Evolutionary conservation across 257 asterid genomes (phyloP).

Genomic region (Nyctanthes arbortristis): DNA sequence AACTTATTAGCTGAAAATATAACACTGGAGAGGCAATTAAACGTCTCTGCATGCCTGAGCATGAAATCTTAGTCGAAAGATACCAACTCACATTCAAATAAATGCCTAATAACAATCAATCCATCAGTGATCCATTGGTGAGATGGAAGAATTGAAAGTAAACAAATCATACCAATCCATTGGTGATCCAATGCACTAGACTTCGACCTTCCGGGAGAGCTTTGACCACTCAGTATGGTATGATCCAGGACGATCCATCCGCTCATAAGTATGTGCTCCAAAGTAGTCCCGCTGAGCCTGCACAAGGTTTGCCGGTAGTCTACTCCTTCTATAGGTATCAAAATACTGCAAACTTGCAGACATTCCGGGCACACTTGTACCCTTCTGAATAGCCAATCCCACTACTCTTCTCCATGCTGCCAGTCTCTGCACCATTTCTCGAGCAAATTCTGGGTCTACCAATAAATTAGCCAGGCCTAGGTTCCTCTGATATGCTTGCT

Average conservation of each 20-base stretch:
- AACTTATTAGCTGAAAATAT: slow-evolving; percentile 35
- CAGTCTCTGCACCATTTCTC: slow-evolving; percentile 66
- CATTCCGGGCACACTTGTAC: slow-evolving; percentile 58
- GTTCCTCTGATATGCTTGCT: slow-evolving; percentile 54
- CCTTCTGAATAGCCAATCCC: slow-evolving; percentile 44
- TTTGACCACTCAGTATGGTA: slow-evolving; percentile 68
- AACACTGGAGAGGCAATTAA: slow-evolving; percentile 15
- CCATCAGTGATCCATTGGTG: too few relatives aligned
- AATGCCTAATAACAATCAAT: slow-evolving; percentile 19
- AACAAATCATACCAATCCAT: slow-evolving; percentile 17
- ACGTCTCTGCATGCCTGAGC: slow-evolving; percentile 20
- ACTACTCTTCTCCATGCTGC: slow-evolving; percentile 62
- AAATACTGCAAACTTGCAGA: slow-evolving; percentile 57
- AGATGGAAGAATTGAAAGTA: slow-evolving; percentile 22
- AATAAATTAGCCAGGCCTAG: slow-evolving; percentile 40
- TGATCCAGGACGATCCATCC: slow-evolving; percentile 49
- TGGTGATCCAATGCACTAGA: slow-evolving; percentile 22
- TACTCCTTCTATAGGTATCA: slow-evolving; percentile 53
- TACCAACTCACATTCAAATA: slow-evolving; percentile 24
- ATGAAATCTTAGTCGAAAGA: slow-evolving; percentile 22
- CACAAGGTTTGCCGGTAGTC: slow-evolving; percentile 59
- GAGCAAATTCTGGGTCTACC: slow-evolving; percentile 53
- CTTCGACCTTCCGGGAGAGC: slow-evolving; percentile 41
- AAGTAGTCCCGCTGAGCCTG: slow-evolving; percentile 67
- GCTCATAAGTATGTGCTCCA: slow-evolving; percentile 69